Evolutionary conservation across 2,329 filamentous ascomycete genomes (phyloP).

Genomic region (Cryphonectria nitschkei): DNA sequence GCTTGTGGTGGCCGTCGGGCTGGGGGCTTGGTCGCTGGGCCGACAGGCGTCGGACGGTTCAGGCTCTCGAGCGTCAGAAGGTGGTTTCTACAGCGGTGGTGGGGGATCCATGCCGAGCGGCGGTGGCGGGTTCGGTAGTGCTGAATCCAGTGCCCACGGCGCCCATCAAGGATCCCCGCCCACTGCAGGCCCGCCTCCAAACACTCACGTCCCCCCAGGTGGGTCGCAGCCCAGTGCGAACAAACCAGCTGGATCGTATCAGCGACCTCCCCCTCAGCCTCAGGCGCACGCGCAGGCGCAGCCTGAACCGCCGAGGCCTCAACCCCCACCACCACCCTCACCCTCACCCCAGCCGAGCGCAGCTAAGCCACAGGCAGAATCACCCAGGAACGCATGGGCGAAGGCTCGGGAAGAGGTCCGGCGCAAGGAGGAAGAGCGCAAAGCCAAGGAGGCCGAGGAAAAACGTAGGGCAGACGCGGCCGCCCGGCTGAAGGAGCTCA

Average conservation of each 20-base stretch:
- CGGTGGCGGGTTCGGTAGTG: conserved; percentile 26
- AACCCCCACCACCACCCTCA: conserved; percentile 29
- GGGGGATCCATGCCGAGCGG: conserved; percentile 29
- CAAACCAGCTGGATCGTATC: conserved; percentile 34
- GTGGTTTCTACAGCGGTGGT: conserved; percentile 29
- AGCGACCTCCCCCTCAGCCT: conserved; percentile 33
- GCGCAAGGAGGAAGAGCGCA: conserved; percentile 66
- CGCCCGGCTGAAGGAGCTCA: conserved; percentile 55
- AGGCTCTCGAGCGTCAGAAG: conserved; percentile 29
- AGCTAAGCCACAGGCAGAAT: conserved; percentile 35
- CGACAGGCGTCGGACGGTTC: conserved; percentile 58
- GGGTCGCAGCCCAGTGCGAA: conserved; percentile 32
- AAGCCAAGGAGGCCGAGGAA: conserved; percentile 62
- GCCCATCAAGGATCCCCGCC: conserved; percentile 40
- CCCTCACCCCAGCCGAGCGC: conserved; percentile 30
- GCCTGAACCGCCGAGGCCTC: conserved; percentile 29
- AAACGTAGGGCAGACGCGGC: conserved; percentile 61
- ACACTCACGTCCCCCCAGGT: conserved; percentile 28
- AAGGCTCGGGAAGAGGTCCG: conserved; percentile 70
- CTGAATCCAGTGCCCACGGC: conserved; percentile 28
- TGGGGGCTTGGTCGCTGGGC: conserved; percentile 78
- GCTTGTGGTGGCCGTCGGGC: conserved; percentile 71
- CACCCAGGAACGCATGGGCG: conserved; percentile 63
- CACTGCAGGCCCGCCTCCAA: conserved; percentile 38
- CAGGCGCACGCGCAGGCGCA: conserved; percentile 8